Conservation (phyloP, 2,329 filamentous ascomycete species). For the Colletotrichum limetticola region DNA sequence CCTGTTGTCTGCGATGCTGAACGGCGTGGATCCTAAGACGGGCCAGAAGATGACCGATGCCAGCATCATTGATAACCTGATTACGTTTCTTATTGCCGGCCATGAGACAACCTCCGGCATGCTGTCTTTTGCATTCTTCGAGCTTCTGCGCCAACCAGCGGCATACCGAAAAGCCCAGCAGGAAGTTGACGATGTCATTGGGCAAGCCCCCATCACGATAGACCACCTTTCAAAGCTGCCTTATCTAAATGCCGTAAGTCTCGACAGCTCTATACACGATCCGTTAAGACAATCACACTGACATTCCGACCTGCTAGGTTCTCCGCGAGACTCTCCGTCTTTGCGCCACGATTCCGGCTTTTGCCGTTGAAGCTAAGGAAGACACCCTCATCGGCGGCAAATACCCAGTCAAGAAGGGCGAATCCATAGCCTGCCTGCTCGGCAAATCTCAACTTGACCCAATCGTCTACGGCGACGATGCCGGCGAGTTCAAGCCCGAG, state of each 20-base stretch:
- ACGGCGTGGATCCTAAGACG: constrained; percentile 71
- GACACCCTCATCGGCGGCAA: constrained; percentile 62
- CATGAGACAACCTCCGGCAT: constrained; percentile 78
- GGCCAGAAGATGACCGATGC: constrained; percentile 68
- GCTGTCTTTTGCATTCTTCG: constrained; percentile 72
- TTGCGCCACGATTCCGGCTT: constrained; percentile 41
- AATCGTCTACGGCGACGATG: constrained; percentile 65
- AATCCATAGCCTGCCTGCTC: constrained; percentile 57
- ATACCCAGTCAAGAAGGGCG: constrained; percentile 59
- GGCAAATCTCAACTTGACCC: constrained; percentile 65
- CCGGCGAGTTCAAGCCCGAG: constrained; percentile 68
- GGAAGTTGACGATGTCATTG: constrained; percentile 75
- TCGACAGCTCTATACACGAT: too few relatives aligned
- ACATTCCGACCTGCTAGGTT: constrained; percentile 39
- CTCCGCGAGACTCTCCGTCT: constrained; percentile 64
- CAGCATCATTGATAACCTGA: constrained; percentile 73
- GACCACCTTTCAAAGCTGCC: constrained; percentile 70
- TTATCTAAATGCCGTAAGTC: constrained; percentile 66
- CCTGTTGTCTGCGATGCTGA: constrained; percentile 73
- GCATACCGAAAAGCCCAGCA: constrained; percentile 69
- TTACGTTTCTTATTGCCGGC: constrained; percentile 75
- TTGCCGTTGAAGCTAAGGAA: constrained; percentile 46
- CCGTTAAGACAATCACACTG: too few relatives aligned
- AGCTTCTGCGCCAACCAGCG: constrained; percentile 71
- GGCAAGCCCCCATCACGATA: constrained; percentile 63